Evolutionary conservation across 2,329 filamentous ascomycete species (phyloP).

Genomic region (Fusarium sp.): DNA sequence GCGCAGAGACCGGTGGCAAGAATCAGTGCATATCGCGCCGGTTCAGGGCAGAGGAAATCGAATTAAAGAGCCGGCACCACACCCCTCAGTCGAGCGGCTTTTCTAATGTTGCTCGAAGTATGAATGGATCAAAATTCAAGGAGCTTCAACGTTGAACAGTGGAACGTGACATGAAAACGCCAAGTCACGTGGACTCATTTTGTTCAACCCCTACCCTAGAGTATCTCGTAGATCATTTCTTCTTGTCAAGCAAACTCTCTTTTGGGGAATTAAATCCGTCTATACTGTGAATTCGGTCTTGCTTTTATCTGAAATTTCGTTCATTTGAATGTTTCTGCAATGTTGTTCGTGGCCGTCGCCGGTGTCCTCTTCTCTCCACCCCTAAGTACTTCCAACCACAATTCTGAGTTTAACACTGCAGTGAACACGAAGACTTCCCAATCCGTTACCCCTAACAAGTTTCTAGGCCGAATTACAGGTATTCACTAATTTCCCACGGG

Average conservation of each 20-base stretch:
- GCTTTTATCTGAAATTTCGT: neutral
- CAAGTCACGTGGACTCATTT: slow-evolving; percentile 40
- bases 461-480: neutral
- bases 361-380: neutral
- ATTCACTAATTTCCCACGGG: neutral
- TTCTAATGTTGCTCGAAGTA: slow-evolving; percentile 6
- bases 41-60: neutral
- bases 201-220: neutral
- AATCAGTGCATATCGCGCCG: slow-evolving; percentile 34
- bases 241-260: neutral
- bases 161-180: slow-evolving; percentile 41
- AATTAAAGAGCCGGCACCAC: neutral
- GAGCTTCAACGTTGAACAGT: neutral
- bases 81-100: neutral
- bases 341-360: neutral
- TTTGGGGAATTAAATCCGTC: neutral
- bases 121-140: slow-evolving; percentile 6
- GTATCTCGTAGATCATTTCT: neutral
- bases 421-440: neutral
- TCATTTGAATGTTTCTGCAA: neutral
- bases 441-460: neutral
- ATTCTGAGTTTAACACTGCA: neutral
- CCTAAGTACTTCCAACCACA: too few species aligned
- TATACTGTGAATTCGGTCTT: neutral
- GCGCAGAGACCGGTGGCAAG: slow-evolving; percentile 21